phyloP scores from a whole-genome alignment of 1,139 yeast species.

The Trichomonascaceae sp. region DNA sequence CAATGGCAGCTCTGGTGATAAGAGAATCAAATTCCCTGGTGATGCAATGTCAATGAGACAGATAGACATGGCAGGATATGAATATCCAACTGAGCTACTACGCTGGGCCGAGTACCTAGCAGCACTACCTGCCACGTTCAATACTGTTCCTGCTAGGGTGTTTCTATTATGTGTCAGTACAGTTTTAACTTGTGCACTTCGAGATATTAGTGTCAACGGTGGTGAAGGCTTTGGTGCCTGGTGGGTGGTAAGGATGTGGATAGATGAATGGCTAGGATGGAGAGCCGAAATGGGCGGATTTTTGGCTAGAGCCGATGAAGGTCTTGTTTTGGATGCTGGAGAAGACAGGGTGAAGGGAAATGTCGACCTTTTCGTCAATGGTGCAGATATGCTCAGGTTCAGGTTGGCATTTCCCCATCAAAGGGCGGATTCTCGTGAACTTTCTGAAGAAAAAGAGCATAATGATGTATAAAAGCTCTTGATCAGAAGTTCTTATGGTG shows the following conservation, averaged over 20 bases:
- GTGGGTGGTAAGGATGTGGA: constrained; percentile 77
- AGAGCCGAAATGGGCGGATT: constrained; percentile 66
- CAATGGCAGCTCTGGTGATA: not conserved
- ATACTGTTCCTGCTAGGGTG: constrained; percentile 48
- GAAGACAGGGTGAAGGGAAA: constrained; percentile 7
- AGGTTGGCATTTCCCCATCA: constrained; percentile 3
- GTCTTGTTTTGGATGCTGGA: not conserved
- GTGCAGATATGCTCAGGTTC: constrained; percentile 7
- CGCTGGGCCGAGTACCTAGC: constrained; percentile 39
- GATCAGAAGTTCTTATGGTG: not conserved
- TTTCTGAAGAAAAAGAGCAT: not conserved
- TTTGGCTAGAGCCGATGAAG: constrained; percentile 25
- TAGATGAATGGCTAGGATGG: constrained; percentile 68
- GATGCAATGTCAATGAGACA: constrained; percentile 3
- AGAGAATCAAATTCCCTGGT: constrained; percentile 1
- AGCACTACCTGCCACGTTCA: constrained; percentile 43
- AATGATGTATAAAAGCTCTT: not conserved
- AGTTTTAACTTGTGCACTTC: constrained; percentile 54
- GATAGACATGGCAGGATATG: constrained; percentile 14
- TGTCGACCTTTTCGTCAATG: constrained; percentile 7
- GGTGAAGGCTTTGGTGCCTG: constrained; percentile 66
- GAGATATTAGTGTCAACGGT: constrained; percentile 56
- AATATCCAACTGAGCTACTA: constrained; percentile 4
- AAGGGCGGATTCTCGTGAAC: not conserved
- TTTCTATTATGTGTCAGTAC: constrained; percentile 52